These are phyloP conservation scores for Ambrosia artemisiifolia DNA, from an alignment of 129 eudicot species.

Conservation along the genomic window DNA sequence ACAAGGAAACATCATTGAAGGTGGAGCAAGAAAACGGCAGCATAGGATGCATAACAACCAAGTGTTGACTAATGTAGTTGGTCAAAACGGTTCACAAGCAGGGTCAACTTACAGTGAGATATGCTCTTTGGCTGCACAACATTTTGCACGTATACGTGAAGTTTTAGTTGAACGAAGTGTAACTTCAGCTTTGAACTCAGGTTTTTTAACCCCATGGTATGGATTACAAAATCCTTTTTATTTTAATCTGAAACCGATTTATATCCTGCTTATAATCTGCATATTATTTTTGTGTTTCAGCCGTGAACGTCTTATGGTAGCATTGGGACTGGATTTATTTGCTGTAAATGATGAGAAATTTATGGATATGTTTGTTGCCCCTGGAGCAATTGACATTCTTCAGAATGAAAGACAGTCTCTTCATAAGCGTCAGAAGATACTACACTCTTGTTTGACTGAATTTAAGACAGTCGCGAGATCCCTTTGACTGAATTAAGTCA, in stretches of 20 bases:
- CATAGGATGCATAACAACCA: constrained; percentile 43
- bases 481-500: constrained; percentile 29
- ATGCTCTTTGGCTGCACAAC: constrained; percentile 78
- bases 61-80: constrained; percentile 37
- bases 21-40: constrained; percentile 79
- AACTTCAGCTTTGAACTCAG: constrained; percentile 79
- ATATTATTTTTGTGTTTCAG: constrained; percentile 28
- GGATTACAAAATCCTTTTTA: constrained; percentile 9
- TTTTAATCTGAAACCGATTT: neutral
- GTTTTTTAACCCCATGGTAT: constrained; percentile 92
- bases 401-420: constrained; percentile 63
- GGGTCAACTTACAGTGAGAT: constrained; percentile 76
- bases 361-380: constrained; percentile 98
- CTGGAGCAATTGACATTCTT: constrained; percentile 79
- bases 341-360: constrained; percentile 87
- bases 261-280: neutral
- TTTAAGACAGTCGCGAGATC: constrained; percentile 80
- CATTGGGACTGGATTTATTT: constrained; percentile 78
- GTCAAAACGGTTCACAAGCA: constrained; percentile 53
- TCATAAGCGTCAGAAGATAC: constrained; percentile 79
- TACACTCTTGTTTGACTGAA: constrained; percentile 86
- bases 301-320: constrained; percentile 77
- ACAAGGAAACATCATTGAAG: constrained; percentile 57
- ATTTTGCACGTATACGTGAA: constrained; percentile 88
- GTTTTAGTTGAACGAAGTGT: constrained; percentile 86